phyloP scores from a whole-genome alignment of 2,329 filamentous ascomycete species.

The Aspergillus jensenii region DNA sequence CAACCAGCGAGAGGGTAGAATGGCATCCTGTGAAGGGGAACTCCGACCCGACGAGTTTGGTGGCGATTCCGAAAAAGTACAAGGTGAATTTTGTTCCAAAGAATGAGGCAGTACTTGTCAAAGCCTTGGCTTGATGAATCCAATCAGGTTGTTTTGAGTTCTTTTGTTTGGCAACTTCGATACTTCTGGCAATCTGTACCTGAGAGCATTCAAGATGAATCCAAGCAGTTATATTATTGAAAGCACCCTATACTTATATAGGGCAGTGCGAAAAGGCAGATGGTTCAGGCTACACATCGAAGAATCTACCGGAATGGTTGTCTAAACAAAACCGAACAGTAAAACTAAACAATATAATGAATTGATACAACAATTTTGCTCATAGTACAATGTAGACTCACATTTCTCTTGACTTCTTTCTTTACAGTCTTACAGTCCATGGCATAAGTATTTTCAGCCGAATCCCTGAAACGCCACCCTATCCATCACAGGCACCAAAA shows the following conservation, averaged over 20 bases:
- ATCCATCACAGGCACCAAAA: background rate
- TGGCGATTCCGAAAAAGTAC: slow-evolving; percentile 60
- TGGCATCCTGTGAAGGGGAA: slow-evolving; percentile 61
- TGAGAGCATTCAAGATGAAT: background rate
- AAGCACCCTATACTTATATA: no score
- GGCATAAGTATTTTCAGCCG: background rate
- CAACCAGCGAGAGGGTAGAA: slow-evolving; percentile 52
- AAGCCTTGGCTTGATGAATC: slow-evolving; percentile 34
- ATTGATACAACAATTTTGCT: background rate
- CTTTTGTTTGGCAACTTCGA: background rate
- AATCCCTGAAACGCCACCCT: slow-evolving; percentile 1
- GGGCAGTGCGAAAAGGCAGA: no score
- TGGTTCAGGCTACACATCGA: no score
- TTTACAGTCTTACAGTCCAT: slow-evolving; percentile 8
- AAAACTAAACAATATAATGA: background rate
- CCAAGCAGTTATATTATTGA: no score
- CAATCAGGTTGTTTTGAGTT: background rate
- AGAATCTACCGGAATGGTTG: background rate
- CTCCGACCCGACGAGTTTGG: slow-evolving; percentile 61
- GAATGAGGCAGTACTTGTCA: slow-evolving; percentile 46
- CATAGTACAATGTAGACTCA: background rate
- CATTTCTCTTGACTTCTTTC: slow-evolving; percentile 2
- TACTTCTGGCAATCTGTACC: background rate
- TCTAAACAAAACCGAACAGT: background rate
- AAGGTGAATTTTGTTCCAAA: slow-evolving; percentile 60